Base-by-base conservation (phyloP, 495 filamentous ascomycete genomes). In the Aspergillus nanangensis region DNA sequence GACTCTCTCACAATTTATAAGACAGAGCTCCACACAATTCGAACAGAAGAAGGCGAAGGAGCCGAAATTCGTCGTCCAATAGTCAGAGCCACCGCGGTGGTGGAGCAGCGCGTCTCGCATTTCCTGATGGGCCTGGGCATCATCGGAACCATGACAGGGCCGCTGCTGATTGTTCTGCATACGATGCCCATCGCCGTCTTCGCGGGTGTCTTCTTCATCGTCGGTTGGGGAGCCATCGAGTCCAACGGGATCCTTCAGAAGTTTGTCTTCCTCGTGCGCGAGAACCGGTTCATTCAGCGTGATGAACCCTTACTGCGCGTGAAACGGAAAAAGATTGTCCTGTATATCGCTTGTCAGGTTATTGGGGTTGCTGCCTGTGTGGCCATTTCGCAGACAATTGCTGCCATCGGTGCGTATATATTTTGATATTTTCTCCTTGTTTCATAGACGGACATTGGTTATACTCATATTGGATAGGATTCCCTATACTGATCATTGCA, bases 341-440 rank as follows among this genome's bases (percentile, higher is more conserved):
- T 83, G 77, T 91, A 88, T 60, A 78, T 90, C 1, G 61, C 51
- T 8, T 66, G 86, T 22, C 80, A 93, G 65, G 60, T 88, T 8
- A 8, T 83, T 17, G 83, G 81, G 1, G 88, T 95, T 53, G 84
- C 66, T 3, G 84, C 82, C 4, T 89, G 83, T 3, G 88, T 95
- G 58, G 88, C 86, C 7, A 88, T 93, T 50, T 88, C 87, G n/a
- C 86, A 92, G 62, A 93, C 88, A 0, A 84, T 92, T 32, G 88
- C 86, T 4, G 89, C 88, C 11, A 90, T 93, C 36, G 85, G 88
- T 48, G 32, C 8, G 41, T 27, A 39, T 29, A 19, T 37, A 15
- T 34, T 29, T 36, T 10, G 37, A 14, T 29, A 32, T 50, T 15
- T 14, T 23, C n/a, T 24, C 11, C 33, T 5, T 27, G 2, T 34